Evolutionary conservation across 768 basidiomycete species (phyloP), one percentile per base, ranked within the genome.

Genomic region (Tylopilus vinaceipallidus): DNA sequence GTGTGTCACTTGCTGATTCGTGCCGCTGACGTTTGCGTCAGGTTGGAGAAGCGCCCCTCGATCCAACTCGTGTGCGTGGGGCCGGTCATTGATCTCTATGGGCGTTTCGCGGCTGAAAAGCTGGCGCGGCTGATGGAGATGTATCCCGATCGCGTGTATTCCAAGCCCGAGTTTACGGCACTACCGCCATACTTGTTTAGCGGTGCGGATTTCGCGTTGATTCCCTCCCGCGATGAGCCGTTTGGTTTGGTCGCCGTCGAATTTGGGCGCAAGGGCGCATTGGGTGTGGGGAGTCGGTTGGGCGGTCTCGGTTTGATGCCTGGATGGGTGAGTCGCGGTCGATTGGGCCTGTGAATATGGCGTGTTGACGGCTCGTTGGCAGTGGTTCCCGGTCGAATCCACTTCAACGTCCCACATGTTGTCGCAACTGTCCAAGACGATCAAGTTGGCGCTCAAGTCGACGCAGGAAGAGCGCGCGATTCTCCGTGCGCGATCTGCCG

Each of bases 331-430:
- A 61, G 86, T 78, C 1, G 27, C 12, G 17, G 52, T 36, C 14
- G 45, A 23, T 0, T 23, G 22, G 4, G 10, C 2, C 5, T 22
- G 3, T 1, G 32, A 11, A 32, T 39, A 33, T 10, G 56, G 14
- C 37, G 20, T 52, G 7, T 47, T 29, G n/a, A n/a, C n/a, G n/a
- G n/a, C n/a, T n/a, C n/a, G 32, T 53, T 29, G 48, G 29, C 26
- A 93, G 91, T 97, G 94, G 94, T 95, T 93, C 78, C 94, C 94
- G 42, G 94, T 97, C 34, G 93, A 95, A 71, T 95, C 92, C 0
- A 92, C 76, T 54, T 86, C 94, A 23, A 94, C 92, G 6, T 86
- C 84, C 32, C 94, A 97, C 72, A 91, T 97, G 91, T 73, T 94
- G 62, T 95, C 94, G 12, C 94, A 97, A 65, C 71, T 95, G 52